Evolutionary conservation across 495 filamentous ascomycete species (phyloP), one percentile per base, ranked within the genome.

Genomic region (Aspergillus coremiiformis): DNA sequence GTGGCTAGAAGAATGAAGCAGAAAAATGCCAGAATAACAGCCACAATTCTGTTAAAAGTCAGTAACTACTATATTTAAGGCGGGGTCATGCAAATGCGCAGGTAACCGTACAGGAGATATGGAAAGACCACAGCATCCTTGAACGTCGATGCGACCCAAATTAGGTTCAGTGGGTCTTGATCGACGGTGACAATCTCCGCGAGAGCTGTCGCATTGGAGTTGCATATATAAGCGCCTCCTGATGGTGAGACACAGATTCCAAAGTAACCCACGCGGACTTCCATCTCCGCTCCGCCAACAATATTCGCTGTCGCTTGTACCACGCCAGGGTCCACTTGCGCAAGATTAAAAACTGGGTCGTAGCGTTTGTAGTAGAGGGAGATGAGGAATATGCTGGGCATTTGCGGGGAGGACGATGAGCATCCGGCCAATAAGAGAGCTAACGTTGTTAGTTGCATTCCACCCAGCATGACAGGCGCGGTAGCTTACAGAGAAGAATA

Each of bases 271-370:
- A 86, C 83, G 3, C 83, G 78, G n/a, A 85, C 83, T 62, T 84
- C 82, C 42, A 86, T 66, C 50, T 78, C 68, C 2, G 83, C 82
- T 29, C 67, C 66, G 43, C 80, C 79, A 39, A 86, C 83, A 37
- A 86, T 83, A 55, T 85, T 83, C 30, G 78, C 73, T 42, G 84
- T 83, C 19, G 83, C 80, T 3, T 71, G 72, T 47, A 85, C 82
- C 49, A 91, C 86, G 32, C 84, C 86, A 49, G 90, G 91, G 63
- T 93, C 80, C 48, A 91, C 89, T 72, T 96, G 91, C 19, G 89
- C 75, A 4, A 81, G 74, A 58, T 83, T 77, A 54, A 83, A 83
- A 6, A 69, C 71, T 0, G 83, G 83, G 5, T 75, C 72, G 60
- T 85, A 86, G 35, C 71, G 69, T 58, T 83, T 65, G 66, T 86